Base-by-base conservation (phyloP, 768 basidiomycete species). In the Mrakia gelida region DNA sequence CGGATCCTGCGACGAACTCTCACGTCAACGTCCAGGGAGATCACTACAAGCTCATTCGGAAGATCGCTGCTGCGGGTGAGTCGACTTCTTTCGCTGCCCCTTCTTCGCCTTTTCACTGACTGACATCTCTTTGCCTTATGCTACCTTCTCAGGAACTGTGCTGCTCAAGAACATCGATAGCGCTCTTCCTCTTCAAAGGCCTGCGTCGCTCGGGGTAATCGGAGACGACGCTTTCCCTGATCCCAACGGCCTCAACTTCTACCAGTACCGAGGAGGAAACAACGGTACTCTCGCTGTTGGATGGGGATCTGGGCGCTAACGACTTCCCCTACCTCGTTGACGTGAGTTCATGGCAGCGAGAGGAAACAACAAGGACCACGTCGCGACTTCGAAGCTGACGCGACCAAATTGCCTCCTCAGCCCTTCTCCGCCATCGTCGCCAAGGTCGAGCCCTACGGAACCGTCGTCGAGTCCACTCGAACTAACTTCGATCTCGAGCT, bases 301-400 rank as follows among this genome's bases (percentile, higher is more conserved):
- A 75, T 97, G 95, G 95, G 95, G 93, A 61, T 91, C 90, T 71
- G 93, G 92, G 85, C n/a, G 92, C 93, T 0, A 87, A 89, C 21
- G 80, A 85, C 28, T 84, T 84, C 86, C 89, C 91, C 9, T 94
- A 93, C 84, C 88, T 94, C 18, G 84, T 94, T 76, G 89, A 18
- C 16, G 65, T 59, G 59, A 59, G 59, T 59, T 38, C 38, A 8
- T 38, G 38, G 38, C 38, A 38, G 8, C 4, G 38, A 38, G 38
- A 38, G 4, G 38, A 8, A 8, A 38, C 38, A 8, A 38, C 4
- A 38, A 8, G 38, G 38, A 38, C 3, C 38, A 8, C 38, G 38
- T 38, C 38, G 38, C 38, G 38, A 38, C 38, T 38, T 38, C 38
- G 38, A 38, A 38, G 38, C 38, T 38, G 4, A 38, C 38, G 38